These are phyloP conservation scores for Saturnispora sanitii DNA, from an alignment of 805 yeast genomes.

Conservation along the genomic window DNA sequence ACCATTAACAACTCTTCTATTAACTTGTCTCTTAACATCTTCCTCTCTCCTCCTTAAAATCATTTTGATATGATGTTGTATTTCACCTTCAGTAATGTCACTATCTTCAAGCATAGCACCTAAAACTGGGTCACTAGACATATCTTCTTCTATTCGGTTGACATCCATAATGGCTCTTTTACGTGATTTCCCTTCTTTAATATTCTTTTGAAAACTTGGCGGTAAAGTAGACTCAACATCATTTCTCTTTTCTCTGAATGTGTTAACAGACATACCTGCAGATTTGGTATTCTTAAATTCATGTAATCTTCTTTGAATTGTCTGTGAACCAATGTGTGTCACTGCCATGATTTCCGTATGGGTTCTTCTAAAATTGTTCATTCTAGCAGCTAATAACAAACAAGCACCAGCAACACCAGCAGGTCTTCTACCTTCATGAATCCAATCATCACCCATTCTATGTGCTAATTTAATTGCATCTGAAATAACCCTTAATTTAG, in stretches of 20 bases:
- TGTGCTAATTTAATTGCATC: conserved; percentile 85
- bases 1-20: conserved; percentile 8
- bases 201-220: conserved; percentile 66
- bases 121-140: conserved; percentile 34
- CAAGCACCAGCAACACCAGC: conserved; percentile 99
- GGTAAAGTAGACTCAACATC: conserved; percentile 50
- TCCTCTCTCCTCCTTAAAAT: conserved; percentile 22
- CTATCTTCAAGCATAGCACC: conserved; percentile 36
- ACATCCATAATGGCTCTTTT: conserved; percentile 22
- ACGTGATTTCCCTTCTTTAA: conserved; percentile 36
- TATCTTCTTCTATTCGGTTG: conserved; percentile 31
- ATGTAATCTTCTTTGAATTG: conserved; percentile 79
- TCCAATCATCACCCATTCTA: conserved; percentile 92
- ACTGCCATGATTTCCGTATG: conserved; percentile 92
- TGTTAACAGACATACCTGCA: conserved; percentile 60
- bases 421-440: conserved; percentile 92
- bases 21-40: conserved; percentile 16
- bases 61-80: conserved; percentile 26
- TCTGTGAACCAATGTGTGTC: conserved; percentile 90
- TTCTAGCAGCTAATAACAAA: conserved; percentile 83
- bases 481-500: conserved; percentile 60
- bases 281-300: conserved; percentile 78
- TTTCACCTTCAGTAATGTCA: conserved; percentile 36
- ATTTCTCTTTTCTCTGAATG: conserved; percentile 46
- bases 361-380: conserved; percentile 88